Evolutionary conservation across 371 early-diverging fungal genomes (phyloP).

Genomic region (Actinomortierella ambigua): DNA sequence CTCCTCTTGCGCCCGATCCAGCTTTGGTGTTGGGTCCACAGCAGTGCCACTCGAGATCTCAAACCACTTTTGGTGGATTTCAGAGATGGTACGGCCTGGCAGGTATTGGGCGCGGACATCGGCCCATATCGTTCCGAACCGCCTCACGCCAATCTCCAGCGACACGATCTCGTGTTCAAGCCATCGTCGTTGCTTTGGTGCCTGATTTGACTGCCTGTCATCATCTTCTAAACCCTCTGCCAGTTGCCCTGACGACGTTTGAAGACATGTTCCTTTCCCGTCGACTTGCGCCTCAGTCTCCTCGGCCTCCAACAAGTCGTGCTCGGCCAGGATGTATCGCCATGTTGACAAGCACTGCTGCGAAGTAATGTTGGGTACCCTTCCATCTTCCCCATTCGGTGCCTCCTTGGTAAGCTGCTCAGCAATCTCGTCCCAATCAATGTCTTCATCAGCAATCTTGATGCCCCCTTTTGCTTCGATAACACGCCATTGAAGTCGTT

Average conservation of each 20-base stretch:
- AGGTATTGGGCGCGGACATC: constrained; percentile 39
- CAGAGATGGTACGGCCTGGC: constrained; percentile 22
- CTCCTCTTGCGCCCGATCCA: no score
- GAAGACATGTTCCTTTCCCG: no score
- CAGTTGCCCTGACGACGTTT: not conserved
- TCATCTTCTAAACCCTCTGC: no score
- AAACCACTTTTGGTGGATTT: constrained; percentile 23
- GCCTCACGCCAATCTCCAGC: constrained; percentile 30
- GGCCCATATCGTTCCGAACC: constrained; percentile 25
- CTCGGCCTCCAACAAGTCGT: no score
- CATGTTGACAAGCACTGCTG: no score
- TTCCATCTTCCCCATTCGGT: no score
- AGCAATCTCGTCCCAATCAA: constrained; percentile 25
- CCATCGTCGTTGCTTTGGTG: constrained; percentile 7
- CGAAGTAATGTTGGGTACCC: no score
- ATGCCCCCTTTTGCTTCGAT: constrained; percentile 29
- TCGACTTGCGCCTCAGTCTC: no score
- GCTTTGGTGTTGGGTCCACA: no score
- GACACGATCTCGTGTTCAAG: constrained; percentile 22
- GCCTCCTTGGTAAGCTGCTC: not conserved
- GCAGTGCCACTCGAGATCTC: constrained; percentile 13
- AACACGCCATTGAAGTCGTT: not conserved
- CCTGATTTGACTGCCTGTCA: no score
- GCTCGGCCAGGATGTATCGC: no score
- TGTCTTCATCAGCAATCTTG: constrained; percentile 12